These are phyloP conservation scores for Talaromyces islandicus DNA, from an alignment of 2,329 filamentous ascomycete genomes.

Conservation along the genomic window DNA sequence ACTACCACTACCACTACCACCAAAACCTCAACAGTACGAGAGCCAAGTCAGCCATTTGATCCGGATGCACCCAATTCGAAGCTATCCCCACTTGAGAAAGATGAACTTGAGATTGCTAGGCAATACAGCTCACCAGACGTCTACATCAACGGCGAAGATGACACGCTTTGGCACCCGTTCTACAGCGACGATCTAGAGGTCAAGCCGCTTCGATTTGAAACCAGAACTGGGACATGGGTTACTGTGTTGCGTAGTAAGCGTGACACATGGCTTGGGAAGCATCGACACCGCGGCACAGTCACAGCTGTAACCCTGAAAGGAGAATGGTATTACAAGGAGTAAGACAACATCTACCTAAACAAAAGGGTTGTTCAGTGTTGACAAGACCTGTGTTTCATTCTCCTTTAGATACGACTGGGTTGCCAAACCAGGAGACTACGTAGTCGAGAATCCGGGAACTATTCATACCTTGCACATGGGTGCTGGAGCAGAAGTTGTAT, in stretches of 20 bases:
- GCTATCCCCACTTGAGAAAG: conserved; percentile 5
- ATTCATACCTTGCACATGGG: conserved; percentile 20
- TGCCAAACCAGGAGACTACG: conserved; percentile 17
- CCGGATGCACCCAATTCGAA: conserved; percentile 1
- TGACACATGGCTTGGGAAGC: conserved; percentile 17
- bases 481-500: conserved; percentile 15
- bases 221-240: conserved; percentile 16
- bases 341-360: not conserved
- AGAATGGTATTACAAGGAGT: conserved; percentile 19
- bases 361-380: not conserved
- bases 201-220: conserved; percentile 20
- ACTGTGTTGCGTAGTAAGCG: conserved; percentile 14
- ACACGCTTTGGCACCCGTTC: conserved; percentile 19
- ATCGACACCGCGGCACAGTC: conserved; percentile 17
- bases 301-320: conserved; percentile 16
- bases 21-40: not conserved
- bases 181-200: conserved; percentile 12
- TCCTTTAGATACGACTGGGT: conserved; percentile 16
- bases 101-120: conserved; percentile 10
- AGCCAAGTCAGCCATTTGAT: not conserved
- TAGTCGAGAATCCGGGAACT: conserved; percentile 18
- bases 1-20: not conserved
- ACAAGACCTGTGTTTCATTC: not conserved
- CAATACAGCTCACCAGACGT: conserved; percentile 13
- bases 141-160: conserved; percentile 14